Percentiles rank a stretch among this genome's conserved stretches.
Conservation (phyloP, 2,329 filamentous ascomycete genomes). For the Pseudogymnoascus sp. region DNA sequence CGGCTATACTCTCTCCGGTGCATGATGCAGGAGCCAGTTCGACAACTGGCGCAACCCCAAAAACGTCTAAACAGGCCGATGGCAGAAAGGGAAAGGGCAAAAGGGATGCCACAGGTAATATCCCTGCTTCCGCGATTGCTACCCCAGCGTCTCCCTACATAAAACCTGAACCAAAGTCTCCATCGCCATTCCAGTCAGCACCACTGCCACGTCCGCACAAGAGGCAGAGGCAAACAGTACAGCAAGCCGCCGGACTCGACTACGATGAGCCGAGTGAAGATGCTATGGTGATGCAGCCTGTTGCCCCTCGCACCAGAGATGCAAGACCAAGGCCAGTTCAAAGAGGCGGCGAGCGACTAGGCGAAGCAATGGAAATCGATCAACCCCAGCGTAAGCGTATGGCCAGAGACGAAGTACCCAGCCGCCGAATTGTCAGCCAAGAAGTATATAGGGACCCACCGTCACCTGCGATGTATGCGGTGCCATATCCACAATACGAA, state of each 20-base stretch:
- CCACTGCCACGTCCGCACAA: slow-evolving; percentile 49
- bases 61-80: slow-evolving; percentile 39
- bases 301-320: slow-evolving; percentile 12
- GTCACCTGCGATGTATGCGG: slow-evolving; percentile 22
- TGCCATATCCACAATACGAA: slow-evolving; percentile 21
- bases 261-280: slow-evolving; percentile 40
- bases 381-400: background rate
- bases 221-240: slow-evolving; percentile 42
- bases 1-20: slow-evolving; percentile 50
- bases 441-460: slow-evolving; percentile 12
- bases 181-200: slow-evolving; percentile 47
- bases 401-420: background rate
- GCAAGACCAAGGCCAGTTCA: background rate
- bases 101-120: slow-evolving; percentile 29
- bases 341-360: background rate
- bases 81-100: slow-evolving; percentile 45
- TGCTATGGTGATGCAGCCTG: slow-evolving; percentile 24
- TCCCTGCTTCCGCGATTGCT: slow-evolving; percentile 27
- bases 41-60: slow-evolving; percentile 54
- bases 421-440: background rate
- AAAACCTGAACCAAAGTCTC: slow-evolving; percentile 57
- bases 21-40: slow-evolving; percentile 41
- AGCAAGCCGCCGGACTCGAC: slow-evolving; percentile 33
- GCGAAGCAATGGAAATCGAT: slow-evolving; percentile 9
- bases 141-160: slow-evolving; percentile 44